Base-by-base conservation (phyloP, 495 filamentous ascomycete genomes). In the Aspergillus haitiensis region DNA sequence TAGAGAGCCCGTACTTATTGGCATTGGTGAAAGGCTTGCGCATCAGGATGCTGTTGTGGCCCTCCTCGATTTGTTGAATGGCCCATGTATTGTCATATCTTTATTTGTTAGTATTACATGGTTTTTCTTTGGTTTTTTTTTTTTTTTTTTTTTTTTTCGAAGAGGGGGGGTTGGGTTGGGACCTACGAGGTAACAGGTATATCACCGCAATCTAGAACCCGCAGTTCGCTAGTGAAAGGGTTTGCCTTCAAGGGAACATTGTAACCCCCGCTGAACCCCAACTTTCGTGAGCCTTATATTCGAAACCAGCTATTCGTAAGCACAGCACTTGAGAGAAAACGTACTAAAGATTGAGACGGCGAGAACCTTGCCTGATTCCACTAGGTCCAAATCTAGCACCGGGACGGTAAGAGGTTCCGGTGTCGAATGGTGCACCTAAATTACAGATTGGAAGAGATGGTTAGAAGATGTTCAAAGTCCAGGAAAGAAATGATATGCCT, bases 301-400 rank as follows among this genome's bases (percentile, higher is more conserved):
- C 37, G 9, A 27, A 32, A 2, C 15, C 44, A 59, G 7, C 18
- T 42, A 39, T 18, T 8, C 11, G 42, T 66, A 57, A 47, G 53
- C 37, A 55, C 42, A 33, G 21, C 13, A 18, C 39, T 16, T 42
- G 18, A 31, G 21, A 56, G 18, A 16, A 35, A 21, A 81, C 81
- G 55, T 82, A 87, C 84, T 87, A 87, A 51, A 87, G 79, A 70
- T 87, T 87, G 64, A 87, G 80, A 61, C 84, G 82, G 66, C 84
- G 83, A 77, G 85, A 88, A 75, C 89, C 89, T 81, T 91, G 84
- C 70, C 91, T 82, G 66, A 94, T 94, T 31, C 88, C 89, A 51
- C 81, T 85, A 10, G 91, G 91, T 2, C 91, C 91, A 64, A 92
- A 96, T 35, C 91, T 82, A 36, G 90, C 91, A 51, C 91, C 91